Conservation (phyloP, 2,329 filamentous ascomycete genomes). For the Akanthomyces muscarius region DNA sequence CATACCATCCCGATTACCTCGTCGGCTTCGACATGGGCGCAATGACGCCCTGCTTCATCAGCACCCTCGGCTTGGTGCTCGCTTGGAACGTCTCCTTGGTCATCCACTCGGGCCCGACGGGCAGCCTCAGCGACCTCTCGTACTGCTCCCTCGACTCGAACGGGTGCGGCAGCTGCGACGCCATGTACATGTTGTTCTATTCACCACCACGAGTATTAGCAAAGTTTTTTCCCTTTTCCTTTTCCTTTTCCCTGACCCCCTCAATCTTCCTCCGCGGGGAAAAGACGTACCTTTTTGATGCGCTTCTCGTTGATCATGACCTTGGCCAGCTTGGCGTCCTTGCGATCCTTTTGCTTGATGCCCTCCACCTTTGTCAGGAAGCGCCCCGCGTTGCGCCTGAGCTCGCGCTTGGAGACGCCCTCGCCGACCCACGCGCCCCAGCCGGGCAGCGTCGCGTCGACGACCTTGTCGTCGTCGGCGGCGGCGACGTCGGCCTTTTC, state of each 20-base stretch:
- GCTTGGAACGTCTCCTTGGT: slow-evolving; percentile 95
- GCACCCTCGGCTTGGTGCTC: slow-evolving; percentile 79
- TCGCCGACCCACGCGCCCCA: slow-evolving; percentile 93
- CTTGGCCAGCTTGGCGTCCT: slow-evolving; percentile 74
- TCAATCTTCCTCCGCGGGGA: too few relatives aligned
- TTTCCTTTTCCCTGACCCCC: too few relatives aligned
- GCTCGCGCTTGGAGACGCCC: slow-evolving; percentile 68
- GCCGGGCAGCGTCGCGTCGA: slow-evolving; percentile 83
- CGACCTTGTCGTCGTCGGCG: slow-evolving; percentile 77
- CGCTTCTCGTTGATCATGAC: slow-evolving; percentile 93
- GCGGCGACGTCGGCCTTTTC: slow-evolving; percentile 71
- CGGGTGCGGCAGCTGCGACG: slow-evolving; percentile 77
- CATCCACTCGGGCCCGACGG: slow-evolving; percentile 89
- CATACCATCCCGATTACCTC: slow-evolving; percentile 24
- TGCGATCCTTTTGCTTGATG: slow-evolving; percentile 69
- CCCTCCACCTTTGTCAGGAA: slow-evolving; percentile 67
- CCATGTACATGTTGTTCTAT: slow-evolving; percentile 82
- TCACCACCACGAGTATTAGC: slow-evolving; percentile 18
- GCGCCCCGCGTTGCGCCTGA: slow-evolving; percentile 58
- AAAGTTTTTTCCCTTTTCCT: neutral
- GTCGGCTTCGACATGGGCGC: slow-evolving; percentile 78
- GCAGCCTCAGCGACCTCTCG: slow-evolving; percentile 79
- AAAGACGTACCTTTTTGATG: slow-evolving; percentile 66
- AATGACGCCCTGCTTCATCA: slow-evolving; percentile 89
- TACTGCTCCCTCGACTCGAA: slow-evolving; percentile 88